phyloP scores from a whole-genome alignment of 2,329 filamentous ascomycete genomes.

The Leptographium lundbergii region DNA sequence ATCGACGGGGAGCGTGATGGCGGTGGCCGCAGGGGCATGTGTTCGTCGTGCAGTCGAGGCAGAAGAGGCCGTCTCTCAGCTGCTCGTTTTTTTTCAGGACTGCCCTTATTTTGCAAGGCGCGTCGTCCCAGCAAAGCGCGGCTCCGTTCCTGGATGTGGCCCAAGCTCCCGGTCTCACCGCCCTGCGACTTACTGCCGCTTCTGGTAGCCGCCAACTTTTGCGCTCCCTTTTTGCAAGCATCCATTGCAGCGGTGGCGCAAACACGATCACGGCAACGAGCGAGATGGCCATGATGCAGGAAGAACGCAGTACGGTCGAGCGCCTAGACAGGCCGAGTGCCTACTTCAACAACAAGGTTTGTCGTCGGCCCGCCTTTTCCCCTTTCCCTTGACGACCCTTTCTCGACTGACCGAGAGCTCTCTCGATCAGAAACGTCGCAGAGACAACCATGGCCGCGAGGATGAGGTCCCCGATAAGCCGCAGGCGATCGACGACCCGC shows the following conservation, averaged over 20 bases:
- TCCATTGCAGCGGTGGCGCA: neutral
- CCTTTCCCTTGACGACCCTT: conserved; percentile 9
- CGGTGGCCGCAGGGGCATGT: neutral
- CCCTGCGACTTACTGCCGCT: neutral
- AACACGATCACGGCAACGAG: neutral
- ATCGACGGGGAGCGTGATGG: neutral
- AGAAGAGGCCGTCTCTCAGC: neutral
- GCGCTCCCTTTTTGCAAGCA: neutral
- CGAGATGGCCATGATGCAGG: neutral
- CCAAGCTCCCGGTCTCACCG: conserved; percentile 7
- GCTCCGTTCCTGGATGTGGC: neutral
- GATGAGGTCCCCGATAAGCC: conserved; percentile 45
- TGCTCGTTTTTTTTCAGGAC: neutral
- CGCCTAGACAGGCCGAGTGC: conserved; percentile 88
- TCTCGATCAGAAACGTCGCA: conserved; percentile 44
- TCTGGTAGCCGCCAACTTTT: neutral
- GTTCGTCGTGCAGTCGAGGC: neutral
- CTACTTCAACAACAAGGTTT: conserved; percentile 76
- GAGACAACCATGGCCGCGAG: conserved; percentile 40
- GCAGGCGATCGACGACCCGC: conserved; percentile 58
- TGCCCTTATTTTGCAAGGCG: conserved; percentile 1
- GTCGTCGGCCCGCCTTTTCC: conserved; percentile 13
- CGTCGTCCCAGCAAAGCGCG: neutral
- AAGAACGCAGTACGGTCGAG: conserved; percentile 62
- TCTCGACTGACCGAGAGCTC: conserved; percentile 6